Conservation (phyloP, 2,329 filamentous ascomycete species). For the Ophiocordyceps sinensis region DNA sequence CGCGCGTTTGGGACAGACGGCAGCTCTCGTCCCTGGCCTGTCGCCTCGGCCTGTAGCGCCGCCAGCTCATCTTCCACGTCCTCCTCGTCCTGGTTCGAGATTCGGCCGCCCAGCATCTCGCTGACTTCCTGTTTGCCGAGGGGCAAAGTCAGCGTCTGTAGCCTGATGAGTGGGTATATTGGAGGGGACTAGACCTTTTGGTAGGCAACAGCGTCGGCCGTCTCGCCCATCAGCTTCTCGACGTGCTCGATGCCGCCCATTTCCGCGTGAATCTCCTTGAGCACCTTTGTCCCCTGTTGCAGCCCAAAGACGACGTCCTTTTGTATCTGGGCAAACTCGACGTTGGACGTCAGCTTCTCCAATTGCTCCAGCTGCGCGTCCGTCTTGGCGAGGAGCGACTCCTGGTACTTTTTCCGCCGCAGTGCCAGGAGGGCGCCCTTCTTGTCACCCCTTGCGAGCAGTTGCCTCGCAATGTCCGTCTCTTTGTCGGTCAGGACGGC, state of each 20-base stretch:
- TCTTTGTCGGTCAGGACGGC: conserved; percentile 74
- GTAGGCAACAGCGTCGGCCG: conserved; percentile 79
- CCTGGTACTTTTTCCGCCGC: conserved; percentile 92
- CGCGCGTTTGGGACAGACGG: conserved; percentile 18
- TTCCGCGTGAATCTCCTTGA: conserved; percentile 84
- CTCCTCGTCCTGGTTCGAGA: conserved; percentile 92
- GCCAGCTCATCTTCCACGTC: conserved; percentile 94
- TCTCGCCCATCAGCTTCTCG: conserved; percentile 90
- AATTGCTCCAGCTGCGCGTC: conserved; percentile 89
- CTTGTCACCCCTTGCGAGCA: conserved; percentile 69
- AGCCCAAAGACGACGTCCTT: conserved; percentile 91
- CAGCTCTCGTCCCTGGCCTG: conserved; percentile 10
- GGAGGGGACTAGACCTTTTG: conserved; percentile 49
- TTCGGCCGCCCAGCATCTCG: conserved; percentile 74
- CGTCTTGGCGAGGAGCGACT: conserved; percentile 75
- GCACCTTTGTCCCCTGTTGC: conserved; percentile 78
- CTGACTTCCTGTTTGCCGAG: conserved; percentile 57
- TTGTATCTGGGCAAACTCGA: conserved; percentile 93
- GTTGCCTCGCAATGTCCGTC: conserved; percentile 71
- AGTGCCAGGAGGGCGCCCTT: conserved; percentile 72
- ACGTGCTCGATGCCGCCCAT: conserved; percentile 92
- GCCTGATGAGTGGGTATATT: background rate
- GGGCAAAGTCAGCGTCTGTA: conserved; percentile 2
- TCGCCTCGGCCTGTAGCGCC: conserved; percentile 45
- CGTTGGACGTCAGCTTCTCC: conserved; percentile 72